phyloP scores from a whole-genome alignment of 202 grass and related monocot genomes.

The Hordeum pubiflorum region DNA sequence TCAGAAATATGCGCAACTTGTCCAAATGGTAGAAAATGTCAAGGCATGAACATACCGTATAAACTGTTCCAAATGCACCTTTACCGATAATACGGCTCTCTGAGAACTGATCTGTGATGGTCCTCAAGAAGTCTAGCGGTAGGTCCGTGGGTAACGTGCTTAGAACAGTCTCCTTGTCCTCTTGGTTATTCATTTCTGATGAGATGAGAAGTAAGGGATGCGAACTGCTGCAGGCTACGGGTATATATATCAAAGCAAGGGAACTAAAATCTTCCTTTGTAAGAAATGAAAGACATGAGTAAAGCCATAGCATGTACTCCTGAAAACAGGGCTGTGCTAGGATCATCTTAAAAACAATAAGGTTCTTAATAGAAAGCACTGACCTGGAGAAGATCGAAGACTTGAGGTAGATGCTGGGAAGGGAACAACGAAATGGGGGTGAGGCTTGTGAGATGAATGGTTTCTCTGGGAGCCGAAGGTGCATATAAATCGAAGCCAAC shows the following conservation, averaged over 20 bases:
- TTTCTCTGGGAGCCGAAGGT: not conserved
- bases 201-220: not conserved
- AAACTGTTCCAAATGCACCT: not conserved
- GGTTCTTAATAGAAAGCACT: not conserved
- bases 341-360: not conserved
- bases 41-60: not conserved
- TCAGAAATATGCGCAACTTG: not conserved
- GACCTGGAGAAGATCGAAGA: not conserved
- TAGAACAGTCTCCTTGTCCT: not conserved
- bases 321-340: not conserved
- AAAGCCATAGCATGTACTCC: not conserved
- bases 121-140: not conserved
- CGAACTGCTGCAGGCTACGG: not conserved
- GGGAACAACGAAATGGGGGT: not conserved
- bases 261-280: not conserved
- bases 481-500: not conserved
- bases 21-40: rapidly evolving
- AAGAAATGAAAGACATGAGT: too few species aligned
- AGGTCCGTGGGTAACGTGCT: not conserved
- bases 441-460: not conserved
- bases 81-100: not conserved
- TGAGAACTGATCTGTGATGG: not conserved
- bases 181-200: constrained; percentile 1
- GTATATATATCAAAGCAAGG: not conserved
- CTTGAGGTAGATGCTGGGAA: not conserved